phyloP scores from a whole-genome alignment of 1,284 basidiomycete species.

The Ceratorhiza oryzae-sativae region DNA sequence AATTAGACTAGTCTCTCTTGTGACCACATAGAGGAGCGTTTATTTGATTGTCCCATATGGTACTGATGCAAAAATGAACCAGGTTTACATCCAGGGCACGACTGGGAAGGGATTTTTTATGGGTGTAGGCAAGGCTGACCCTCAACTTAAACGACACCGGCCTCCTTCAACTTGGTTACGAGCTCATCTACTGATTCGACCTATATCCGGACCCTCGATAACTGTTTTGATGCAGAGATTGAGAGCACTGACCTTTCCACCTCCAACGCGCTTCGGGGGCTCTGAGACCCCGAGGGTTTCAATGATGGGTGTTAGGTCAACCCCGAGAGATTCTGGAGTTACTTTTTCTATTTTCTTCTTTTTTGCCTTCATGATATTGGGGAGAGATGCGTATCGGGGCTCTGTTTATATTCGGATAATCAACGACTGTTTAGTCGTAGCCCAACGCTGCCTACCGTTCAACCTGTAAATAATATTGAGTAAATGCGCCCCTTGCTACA shows the following conservation, averaged over 20 bases:
- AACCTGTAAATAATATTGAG: constrained; percentile 49
- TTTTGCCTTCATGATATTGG: constrained; percentile 99
- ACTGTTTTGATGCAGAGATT: not conserved
- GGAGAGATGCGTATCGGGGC: constrained; percentile 92
- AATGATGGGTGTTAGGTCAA: constrained; percentile 80
- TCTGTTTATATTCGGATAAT: constrained; percentile 57
- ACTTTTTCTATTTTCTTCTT: constrained; percentile 96
- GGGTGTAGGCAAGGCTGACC: not conserved
- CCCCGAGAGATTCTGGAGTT: constrained; percentile 80
- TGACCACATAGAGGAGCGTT: not conserved
- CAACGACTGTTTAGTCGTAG: not conserved
- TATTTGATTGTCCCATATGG: not conserved
- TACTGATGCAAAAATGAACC: not conserved
- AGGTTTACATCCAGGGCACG: no score
- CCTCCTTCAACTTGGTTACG: constrained; percentile 88
- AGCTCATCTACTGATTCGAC: constrained; percentile 89
- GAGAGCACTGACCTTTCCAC: constrained; percentile 74
- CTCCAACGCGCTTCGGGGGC: constrained; percentile 90
- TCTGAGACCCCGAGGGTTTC: constrained; percentile 92
- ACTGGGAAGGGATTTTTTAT: not conserved
- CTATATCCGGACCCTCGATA: constrained; percentile 49
- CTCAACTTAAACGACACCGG: constrained; percentile 62
- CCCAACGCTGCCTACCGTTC: constrained; percentile 57
- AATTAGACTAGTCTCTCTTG: not conserved
- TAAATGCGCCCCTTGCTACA: not conserved